Conservation (phyloP, 1,284 basidiomycete species). For the Singerocomus inundabilis region DNA sequence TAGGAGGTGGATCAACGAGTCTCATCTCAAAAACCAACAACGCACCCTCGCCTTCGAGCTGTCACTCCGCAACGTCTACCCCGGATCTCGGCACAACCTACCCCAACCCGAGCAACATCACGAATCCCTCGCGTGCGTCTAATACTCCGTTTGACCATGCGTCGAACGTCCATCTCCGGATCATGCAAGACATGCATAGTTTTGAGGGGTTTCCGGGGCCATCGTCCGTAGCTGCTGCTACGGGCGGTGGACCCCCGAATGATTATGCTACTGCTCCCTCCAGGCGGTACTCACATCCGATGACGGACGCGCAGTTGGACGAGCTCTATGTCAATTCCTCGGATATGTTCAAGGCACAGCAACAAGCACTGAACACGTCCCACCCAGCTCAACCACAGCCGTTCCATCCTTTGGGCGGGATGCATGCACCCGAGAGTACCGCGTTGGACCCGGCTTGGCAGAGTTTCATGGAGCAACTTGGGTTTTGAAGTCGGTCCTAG, state of each 20-base stretch:
- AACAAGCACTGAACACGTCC: slow-evolving; percentile 16
- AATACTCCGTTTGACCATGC: slow-evolving; percentile 7
- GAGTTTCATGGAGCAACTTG: slow-evolving; percentile 65
- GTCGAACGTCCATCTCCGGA: slow-evolving; percentile 39
- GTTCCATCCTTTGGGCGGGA: slow-evolving; percentile 4
- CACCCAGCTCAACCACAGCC: slow-evolving; percentile 15
- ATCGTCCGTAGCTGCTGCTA: too few species aligned
- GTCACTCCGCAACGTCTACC: slow-evolving; percentile 2
- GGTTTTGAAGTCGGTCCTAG: slow-evolving; percentile 41
- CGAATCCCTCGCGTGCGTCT: not conserved
- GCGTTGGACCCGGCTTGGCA: slow-evolving; percentile 62
- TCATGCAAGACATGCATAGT: slow-evolving; percentile 43
- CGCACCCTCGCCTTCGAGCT: slow-evolving; percentile 5
- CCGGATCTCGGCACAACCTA: not conserved
- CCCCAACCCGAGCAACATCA: not conserved
- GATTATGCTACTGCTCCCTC: too few species aligned
- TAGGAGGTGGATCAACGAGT: slow-evolving; percentile 58
- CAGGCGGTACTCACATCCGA: slow-evolving; percentile 24
- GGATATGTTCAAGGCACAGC: slow-evolving; percentile 18
- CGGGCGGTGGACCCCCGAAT: too few species aligned
- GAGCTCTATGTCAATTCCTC: slow-evolving; percentile 20
- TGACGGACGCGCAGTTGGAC: slow-evolving; percentile 29
- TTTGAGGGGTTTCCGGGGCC: slow-evolving; percentile 39
- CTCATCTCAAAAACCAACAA: slow-evolving; percentile 34
- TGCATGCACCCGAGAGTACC: slow-evolving; percentile 23